A percentile compares a stretch with the other conserved stretches of the same genome.
Evolutionary conservation across 768 basidiomycete genomes (phyloP).

Genomic region (Suillus discolor): DNA sequence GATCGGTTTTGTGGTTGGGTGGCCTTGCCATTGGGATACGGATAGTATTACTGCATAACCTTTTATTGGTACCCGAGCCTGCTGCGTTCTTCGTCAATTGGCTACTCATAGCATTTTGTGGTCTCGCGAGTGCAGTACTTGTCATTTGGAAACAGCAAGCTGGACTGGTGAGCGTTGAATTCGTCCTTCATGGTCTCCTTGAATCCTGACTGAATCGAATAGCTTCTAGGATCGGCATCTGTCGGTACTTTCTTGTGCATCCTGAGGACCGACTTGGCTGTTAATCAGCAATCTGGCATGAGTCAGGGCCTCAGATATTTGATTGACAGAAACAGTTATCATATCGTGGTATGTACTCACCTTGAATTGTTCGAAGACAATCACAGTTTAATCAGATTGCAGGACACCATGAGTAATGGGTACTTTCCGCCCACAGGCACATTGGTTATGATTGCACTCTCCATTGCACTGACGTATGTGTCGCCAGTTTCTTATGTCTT

Average conservation of each 20-base stretch:
- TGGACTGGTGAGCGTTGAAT: conserved; percentile 47
- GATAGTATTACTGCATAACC: conserved; percentile 49
- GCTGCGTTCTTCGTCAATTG: conserved; percentile 48
- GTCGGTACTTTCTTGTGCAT: conserved; percentile 60
- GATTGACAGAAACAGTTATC: conserved; percentile 62
- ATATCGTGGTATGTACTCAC: conserved; percentile 47
- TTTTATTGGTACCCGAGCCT: conserved; percentile 46
- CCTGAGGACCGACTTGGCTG: conserved; percentile 56
- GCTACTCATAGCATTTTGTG: conserved; percentile 52
- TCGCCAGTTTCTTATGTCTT: conserved; percentile 11
- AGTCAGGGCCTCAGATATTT: conserved; percentile 64
- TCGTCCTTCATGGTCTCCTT: neutral
- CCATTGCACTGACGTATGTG: conserved; percentile 60
- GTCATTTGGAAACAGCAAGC: conserved; percentile 48
- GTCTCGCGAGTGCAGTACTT: conserved; percentile 41
- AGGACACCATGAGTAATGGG: conserved; percentile 51
- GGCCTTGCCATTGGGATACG: conserved; percentile 62
- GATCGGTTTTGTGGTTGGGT: no score
- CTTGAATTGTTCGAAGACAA: conserved; percentile 4
- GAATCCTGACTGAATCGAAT: neutral
- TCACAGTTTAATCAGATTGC: conserved; percentile 9
- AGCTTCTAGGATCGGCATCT: conserved; percentile 46
- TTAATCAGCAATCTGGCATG: conserved; percentile 63
- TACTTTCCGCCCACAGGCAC: conserved; percentile 56
- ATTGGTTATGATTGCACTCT: conserved; percentile 53